Evolutionary conservation across 2,329 filamentous ascomycete genomes (phyloP), one percentile per base, ranked within the genome.

Genomic region (Fonsecaea monophora): DNA sequence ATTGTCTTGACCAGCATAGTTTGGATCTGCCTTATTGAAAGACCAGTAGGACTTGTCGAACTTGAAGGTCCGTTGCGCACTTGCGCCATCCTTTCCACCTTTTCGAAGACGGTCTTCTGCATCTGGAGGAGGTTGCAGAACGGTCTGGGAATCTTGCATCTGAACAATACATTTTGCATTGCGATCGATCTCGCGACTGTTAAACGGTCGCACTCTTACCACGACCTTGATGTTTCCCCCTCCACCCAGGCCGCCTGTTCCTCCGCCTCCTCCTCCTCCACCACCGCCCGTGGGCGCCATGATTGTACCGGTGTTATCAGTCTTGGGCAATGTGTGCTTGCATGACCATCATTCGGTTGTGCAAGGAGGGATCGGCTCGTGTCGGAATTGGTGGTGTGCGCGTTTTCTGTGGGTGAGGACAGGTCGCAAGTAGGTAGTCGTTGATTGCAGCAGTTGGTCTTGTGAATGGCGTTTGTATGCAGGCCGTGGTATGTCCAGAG

Each of bases 151-250:
- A 73, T 87, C 92, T 84, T 95, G 92, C 95, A 99, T 99, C 75
- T 94, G 91, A 70, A 99, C 92, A 75, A 99, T 96, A 84, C 94
- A 96, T 94, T 92, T 93, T 86, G 95, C 90, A 74, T 90, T 88
- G 77, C 96, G 88, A 73, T 96, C 94, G 77, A 90, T 90, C 86
- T 97, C 92, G 97, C 94, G 89, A 76, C 88, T 89, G 80, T 99
- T 99, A 83, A 99, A 99, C 59, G 95, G 95, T 78, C 95, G 89
- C 75, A 91, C 90, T 83, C 95, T 89, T 84, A 99, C 95, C 85
- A 99, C 95, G 83, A 99, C 95, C 89, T 99, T 99, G 81, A 99
- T 99, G 78, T 99, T 99, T 78, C 95, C 94, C 82, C 91, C 93
- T 76, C 92, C 92, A 74, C 66, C 68, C 7, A 63, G 66, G 25